A percentile compares a stretch with the other conserved stretches of the same genome.
These are phyloP conservation scores for Favolaschia claudopus DNA, from an alignment of 768 basidiomycete genomes.

Conservation along the genomic window DNA sequence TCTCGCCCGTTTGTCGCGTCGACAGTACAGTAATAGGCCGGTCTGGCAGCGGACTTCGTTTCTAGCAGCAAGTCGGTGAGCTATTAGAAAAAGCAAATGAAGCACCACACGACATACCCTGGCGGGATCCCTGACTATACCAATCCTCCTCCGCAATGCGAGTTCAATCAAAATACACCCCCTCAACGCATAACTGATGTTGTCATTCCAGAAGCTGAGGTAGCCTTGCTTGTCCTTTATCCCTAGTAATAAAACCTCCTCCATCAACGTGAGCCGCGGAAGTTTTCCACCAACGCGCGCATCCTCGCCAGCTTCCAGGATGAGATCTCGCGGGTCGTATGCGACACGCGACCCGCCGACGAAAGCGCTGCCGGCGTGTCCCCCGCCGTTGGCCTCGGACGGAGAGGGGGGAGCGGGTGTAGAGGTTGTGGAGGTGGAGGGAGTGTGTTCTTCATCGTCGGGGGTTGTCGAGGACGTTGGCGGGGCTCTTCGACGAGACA, in stretches of 20 bases:
- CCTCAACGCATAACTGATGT: conserved; percentile 98
- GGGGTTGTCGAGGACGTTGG: no score
- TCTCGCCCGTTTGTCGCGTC: conserved; percentile 25
- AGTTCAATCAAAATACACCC: conserved; percentile 98
- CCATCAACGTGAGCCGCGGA: conserved; percentile 93
- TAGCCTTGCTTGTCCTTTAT: conserved; percentile 98
- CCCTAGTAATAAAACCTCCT: conserved; percentile 93
- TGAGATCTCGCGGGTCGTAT: conserved; percentile 90
- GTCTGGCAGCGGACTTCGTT: conserved; percentile 17
- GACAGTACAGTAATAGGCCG: conserved; percentile 21
- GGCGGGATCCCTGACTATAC: conserved; percentile 80
- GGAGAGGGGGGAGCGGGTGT: conserved; percentile 32
- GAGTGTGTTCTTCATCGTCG: no score
- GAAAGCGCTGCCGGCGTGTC: conserved; percentile 82
- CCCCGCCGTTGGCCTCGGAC: conserved; percentile 36
- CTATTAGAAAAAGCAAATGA: neutral
- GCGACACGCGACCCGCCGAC: conserved; percentile 90
- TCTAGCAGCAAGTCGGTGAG: neutral
- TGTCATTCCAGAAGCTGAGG: conserved; percentile 99
- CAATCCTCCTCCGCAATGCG: conserved; percentile 93
- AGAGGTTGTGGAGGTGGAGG: conserved; percentile 34
- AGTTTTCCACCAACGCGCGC: conserved; percentile 71
- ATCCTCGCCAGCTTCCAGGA: conserved; percentile 71
- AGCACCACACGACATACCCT: conserved; percentile 5
- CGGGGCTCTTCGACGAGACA: no score